Conservation (phyloP, 345 rosid genomes). For the Gossypium ekmanianum region DNA sequence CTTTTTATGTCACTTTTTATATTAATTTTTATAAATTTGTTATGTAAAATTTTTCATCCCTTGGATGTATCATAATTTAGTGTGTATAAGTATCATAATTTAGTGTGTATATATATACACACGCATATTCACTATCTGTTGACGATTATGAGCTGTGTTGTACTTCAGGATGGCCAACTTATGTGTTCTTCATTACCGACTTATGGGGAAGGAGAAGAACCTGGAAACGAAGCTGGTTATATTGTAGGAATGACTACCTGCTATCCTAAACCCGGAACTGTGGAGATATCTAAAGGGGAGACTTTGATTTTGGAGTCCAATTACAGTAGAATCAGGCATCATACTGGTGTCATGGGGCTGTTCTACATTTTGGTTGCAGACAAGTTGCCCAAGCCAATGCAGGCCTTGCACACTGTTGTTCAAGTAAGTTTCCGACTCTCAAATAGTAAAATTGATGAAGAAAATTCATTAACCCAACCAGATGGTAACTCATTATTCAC, state of each 20-base stretch:
- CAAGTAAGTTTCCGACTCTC: slow-evolving; percentile 29
- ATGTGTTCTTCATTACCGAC: slow-evolving; percentile 54
- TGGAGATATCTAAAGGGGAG: slow-evolving; percentile 56
- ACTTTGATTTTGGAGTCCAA: slow-evolving; percentile 55
- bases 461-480: too few relatives aligned
- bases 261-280: slow-evolving; percentile 64
- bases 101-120: too few relatives aligned
- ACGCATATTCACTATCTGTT: neutral
- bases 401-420: slow-evolving; percentile 10
- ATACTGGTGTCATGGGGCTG: slow-evolving; percentile 86
- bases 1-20: too few relatives aligned
- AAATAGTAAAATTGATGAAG: neutral
- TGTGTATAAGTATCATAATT: too few relatives aligned
- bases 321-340: slow-evolving; percentile 46
- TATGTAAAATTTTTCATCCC: too few relatives aligned
- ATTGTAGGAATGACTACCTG: slow-evolving; percentile 89
- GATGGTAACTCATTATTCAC: too few relatives aligned
- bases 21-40: too few relatives aligned
- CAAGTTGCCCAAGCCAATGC: slow-evolving; percentile 32
- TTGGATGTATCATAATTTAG: too few relatives aligned
- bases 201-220: slow-evolving; percentile 70
- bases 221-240: slow-evolving; percentile 85
- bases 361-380: slow-evolving; percentile 68
- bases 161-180: slow-evolving; percentile 54
- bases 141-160: neutral